Percentiles rank a stretch among this genome's conserved stretches.
Conservation (phyloP, 148 eudicot species). For the Cornus kousa region DNA sequence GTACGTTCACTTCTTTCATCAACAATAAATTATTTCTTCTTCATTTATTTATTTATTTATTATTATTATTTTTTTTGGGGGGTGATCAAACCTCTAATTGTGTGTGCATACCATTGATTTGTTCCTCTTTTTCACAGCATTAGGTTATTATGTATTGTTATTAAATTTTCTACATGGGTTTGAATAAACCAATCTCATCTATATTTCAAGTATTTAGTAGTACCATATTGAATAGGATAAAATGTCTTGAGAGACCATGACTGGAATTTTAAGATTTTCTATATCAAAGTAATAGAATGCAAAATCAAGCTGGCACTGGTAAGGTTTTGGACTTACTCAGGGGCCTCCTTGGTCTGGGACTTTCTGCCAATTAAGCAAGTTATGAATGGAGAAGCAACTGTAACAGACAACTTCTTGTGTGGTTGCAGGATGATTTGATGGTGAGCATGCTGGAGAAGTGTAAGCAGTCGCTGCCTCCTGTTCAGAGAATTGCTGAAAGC, state of each 20-base stretch:
- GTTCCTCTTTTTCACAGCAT: not conserved
- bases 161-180: too few species aligned
- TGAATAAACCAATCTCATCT: too few species aligned
- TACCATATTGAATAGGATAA: not conserved
- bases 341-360: not conserved
- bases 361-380: not conserved
- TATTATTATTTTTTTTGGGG: too few species aligned
- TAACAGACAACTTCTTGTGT: not conserved
- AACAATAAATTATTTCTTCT: not conserved
- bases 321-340: not conserved
- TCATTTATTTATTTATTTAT: too few species aligned
- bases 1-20: slow-evolving; percentile 27
- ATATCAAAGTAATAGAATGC: not conserved
- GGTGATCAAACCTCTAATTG: not conserved
- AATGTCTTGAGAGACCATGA: not conserved
- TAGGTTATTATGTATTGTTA: not conserved
- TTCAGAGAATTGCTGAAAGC: slow-evolving; percentile 75
- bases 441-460: slow-evolving; percentile 83
- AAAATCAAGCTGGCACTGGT: not conserved
- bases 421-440: slow-evolving; percentile 78
- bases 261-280: not conserved
- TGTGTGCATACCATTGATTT: not conserved
- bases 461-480: slow-evolving; percentile 74
- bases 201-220: not conserved
- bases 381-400: not conserved